phyloP scores from a whole-genome alignment of 805 yeast genomes.

The Metschnikowia matae region DNA sequence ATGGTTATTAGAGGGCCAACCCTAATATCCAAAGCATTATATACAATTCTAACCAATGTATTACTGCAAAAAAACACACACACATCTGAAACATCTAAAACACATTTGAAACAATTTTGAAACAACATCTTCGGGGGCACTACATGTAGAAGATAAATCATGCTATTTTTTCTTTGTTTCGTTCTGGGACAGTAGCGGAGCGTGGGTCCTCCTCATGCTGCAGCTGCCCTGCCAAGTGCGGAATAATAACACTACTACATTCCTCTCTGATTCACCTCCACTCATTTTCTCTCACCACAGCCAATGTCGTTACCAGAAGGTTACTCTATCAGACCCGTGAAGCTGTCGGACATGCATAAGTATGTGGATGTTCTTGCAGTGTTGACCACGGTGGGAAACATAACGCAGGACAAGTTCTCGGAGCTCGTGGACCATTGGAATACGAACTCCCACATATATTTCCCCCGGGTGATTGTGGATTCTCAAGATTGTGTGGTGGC shows the following conservation, averaged over 20 bases:
- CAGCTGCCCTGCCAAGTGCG: background rate
- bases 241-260: background rate
- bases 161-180: background rate
- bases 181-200: too few species aligned
- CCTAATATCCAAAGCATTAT: too few species aligned
- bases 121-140: too few species aligned
- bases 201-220: background rate
- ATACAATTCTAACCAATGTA: too few species aligned
- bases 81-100: too few species aligned
- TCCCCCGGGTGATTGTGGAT: constrained; percentile 65
- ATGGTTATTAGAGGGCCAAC: too few species aligned
- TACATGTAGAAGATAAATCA: too few species aligned
- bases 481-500: constrained; percentile 59
- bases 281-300: background rate
- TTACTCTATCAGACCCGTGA: constrained; percentile 59
- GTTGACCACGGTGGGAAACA: constrained; percentile 79
- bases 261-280: background rate
- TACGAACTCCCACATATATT: constrained; percentile 48
- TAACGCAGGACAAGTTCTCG: constrained; percentile 48
- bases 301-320: constrained; percentile 52
- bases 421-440: constrained; percentile 59
- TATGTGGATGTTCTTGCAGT: constrained; percentile 59
- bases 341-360: constrained; percentile 52
- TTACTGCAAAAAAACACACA: too few species aligned
- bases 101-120: too few species aligned